Base-by-base conservation (phyloP, 331 rosid genomes). In the Prunus yedoensis region DNA sequence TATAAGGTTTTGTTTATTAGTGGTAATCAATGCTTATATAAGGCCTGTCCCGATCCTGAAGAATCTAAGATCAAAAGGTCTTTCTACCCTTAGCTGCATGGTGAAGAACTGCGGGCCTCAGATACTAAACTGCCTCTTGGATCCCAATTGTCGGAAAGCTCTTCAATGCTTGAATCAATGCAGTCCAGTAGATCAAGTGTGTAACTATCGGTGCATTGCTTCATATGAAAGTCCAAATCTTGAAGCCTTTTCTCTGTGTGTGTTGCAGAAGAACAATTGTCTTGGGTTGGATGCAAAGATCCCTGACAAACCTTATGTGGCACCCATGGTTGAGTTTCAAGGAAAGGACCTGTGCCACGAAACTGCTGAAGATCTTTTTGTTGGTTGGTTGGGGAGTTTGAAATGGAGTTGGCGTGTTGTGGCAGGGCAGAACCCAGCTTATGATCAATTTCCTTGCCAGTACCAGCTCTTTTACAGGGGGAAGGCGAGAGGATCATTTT, bases 361-460 rank as follows among this genome's bases (percentile, higher is more conserved):
- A 71, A 77, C 77, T 54, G 88, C 96, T 4, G 98, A 94, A 80
- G 98, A 94, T 85, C 79, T 91, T 62, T 91, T 94, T 28, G 85
- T 94, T 56, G 98, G 98, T 61, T 94, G 98, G 97, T 82, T 94
- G 77, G 95, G 97, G 68, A 83, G 61, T 81, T 81, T 87, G 91
- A 61, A 87, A 28, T 94, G 98, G 98, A 94, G 98, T 74, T 94
- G 98, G 98, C 91, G 97, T 11, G 98, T 94, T 8, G 74, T 90
- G 56, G 97, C 97, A 1, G 98, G 98, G 77, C 98, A 91, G 75
- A 94, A 94, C 81, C 96, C 97, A 0, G 98, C 98, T 50, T 94
- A 91, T 57, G 98, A 94, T 79, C 98, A 91, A 60, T 94, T 94
- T 54, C 97, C 98, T 30, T 94, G 98, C 65, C 98, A 90, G 74